Evolutionary conservation across 2,329 filamentous ascomycete species (phyloP), one percentile per base, ranked within the genome.

Genomic region (Fusarium fracticaudum): DNA sequence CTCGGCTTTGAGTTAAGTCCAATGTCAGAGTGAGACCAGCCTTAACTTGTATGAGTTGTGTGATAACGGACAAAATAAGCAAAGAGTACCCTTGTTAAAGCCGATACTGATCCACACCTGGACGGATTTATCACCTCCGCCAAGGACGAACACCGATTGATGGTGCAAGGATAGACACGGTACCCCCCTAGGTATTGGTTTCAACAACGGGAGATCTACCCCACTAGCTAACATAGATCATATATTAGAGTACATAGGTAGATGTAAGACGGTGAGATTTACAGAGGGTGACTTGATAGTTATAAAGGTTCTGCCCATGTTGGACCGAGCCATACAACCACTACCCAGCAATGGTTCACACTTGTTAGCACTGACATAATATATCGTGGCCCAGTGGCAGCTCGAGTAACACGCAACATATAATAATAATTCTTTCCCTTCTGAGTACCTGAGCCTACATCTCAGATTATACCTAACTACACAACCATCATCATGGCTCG

Each of bases 1-100:
- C 72, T 78, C 75, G 76, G 76, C 69, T 62, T 74, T 73, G 55
- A 37, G 63, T 76, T 78, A 72, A 77, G 59, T 76, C 65, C 69
- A 66, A 55, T 48, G 35, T 64, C 73, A 77, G 65, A 35, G 50
- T 50, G 37, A 35, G 22, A 47, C 47, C 59, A 65, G 73, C 71
- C 55, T 53, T 69, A 60, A 18, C 33, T 37, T 37, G 17, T 33
- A 20, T 47, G 24, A 47, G 26, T 48, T 29, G 26, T 43, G 31
- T 29, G 38, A 24, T 44, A 51, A 47, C 33, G 55, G 55, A 20
- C 33, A 43, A n/a, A 51, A 59, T 31, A 50, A 50, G 43, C 33
- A 59, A 59, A 59, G 22, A 15, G 43, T 8, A 50, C 47, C 40
- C 40, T 24, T 40, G 48, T 37, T 62, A 64, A 66, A 66, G 47